These are phyloP conservation scores for Hanseniaspora clermontiae DNA, from an alignment of 805 yeast genomes.

Conservation along the genomic window DNA sequence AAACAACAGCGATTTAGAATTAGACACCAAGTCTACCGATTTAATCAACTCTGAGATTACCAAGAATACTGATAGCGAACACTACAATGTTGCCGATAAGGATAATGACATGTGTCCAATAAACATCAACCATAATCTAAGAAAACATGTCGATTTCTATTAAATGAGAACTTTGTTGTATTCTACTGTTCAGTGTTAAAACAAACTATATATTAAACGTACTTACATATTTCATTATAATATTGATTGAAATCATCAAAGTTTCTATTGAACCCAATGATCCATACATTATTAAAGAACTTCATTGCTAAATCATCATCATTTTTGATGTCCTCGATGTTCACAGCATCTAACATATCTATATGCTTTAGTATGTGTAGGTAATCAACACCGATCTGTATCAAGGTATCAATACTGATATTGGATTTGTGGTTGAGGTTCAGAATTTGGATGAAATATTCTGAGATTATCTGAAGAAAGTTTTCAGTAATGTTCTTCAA, in stretches of 20 bases:
- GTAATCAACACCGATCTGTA: slow-evolving; percentile 11
- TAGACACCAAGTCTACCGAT: slow-evolving; percentile 6
- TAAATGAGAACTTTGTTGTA: neutral
- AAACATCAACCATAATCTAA: slow-evolving; percentile 37
- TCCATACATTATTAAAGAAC: neutral
- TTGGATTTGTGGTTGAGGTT: neutral
- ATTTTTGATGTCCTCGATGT: neutral
- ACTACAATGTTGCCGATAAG: slow-evolving; percentile 27
- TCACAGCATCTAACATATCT: neutral
- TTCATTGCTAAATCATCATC: neutral
- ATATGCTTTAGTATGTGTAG: slow-evolving; percentile 1
- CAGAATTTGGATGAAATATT: slow-evolving; percentile 4
- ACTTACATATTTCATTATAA: slow-evolving; percentile 5
- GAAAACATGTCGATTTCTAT: slow-evolving; percentile 47
- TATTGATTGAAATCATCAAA: slow-evolving; percentile 5
- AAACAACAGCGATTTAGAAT: slow-evolving; percentile 15
- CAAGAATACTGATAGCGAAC: slow-evolving; percentile 24
- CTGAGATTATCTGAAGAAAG: neutral
- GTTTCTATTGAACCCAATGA: slow-evolving; percentile 1
- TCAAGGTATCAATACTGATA: neutral
- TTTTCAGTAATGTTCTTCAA: neutral
- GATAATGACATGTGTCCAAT: slow-evolving; percentile 35
- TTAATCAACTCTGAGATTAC: slow-evolving; percentile 16
- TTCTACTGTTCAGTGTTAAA: too few species aligned
- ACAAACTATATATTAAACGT: neutral